Percentiles rank a stretch among this genome's conserved stretches.
Evolutionary conservation across 1,284 basidiomycete genomes (phyloP).

Genomic region (Microbotryomycetes sp.): DNA sequence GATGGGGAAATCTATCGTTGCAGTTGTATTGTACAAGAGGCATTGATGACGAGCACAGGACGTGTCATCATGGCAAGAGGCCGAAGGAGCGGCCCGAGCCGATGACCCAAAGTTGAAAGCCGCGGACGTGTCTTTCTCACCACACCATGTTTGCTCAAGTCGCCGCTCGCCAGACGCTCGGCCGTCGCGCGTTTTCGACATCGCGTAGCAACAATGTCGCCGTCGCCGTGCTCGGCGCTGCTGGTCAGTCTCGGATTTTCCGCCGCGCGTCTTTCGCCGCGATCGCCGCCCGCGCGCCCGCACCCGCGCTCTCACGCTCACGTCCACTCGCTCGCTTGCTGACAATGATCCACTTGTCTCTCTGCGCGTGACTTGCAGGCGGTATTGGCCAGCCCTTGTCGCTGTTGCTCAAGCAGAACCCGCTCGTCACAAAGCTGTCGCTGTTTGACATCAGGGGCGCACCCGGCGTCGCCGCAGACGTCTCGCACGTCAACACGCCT

Average conservation of each 20-base stretch:
- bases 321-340: neutral
- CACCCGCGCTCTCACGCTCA: neutral
- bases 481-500: conserved; percentile 84
- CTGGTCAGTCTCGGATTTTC: conserved; percentile 46
- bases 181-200: conserved; percentile 64
- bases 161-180: neutral
- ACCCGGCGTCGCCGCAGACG: conserved; percentile 85
- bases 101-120: neutral
- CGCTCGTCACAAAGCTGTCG: conserved; percentile 53
- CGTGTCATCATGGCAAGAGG: no score
- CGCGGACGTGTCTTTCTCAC: neutral
- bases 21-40: no score
- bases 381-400: conserved; percentile 90
- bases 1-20: no score
- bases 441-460: conserved; percentile 89
- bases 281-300: neutral
- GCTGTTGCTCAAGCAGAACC: conserved; percentile 77
- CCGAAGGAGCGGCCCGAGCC: no score
- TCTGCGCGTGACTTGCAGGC: conserved; percentile 36
- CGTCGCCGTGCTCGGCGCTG: conserved; percentile 84
- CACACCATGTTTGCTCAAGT: neutral
- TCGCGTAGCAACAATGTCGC: conserved; percentile 64
- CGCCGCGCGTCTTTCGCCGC: neutral
- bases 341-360: neutral
- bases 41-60: no score